Evolutionary conservation across 1,284 basidiomycete species (phyloP), one percentile per base, ranked within the genome.

Genomic region (Jaminaea rosea): DNA sequence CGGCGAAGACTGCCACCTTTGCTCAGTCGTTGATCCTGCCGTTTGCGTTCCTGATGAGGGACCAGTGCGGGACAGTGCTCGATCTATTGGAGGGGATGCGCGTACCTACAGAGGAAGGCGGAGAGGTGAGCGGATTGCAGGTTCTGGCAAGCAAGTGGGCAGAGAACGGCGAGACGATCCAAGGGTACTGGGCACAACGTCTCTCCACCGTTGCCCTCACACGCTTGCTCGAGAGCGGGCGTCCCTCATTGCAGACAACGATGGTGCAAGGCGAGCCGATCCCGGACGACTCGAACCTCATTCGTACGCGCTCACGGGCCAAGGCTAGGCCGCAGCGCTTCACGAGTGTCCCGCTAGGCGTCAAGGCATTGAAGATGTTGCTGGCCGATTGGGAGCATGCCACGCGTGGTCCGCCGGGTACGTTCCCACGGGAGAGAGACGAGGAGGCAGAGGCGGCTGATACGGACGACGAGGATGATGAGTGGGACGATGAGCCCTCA

Each of bases 191-290:
- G 90, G 50, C 63, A 9, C 53, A 58, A 31, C 17, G 2, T n/a
- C 10, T 3, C 44, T 79, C 87, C 73, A 84, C 83, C 21, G 78
- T 96, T 46, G 92, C 85, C 0, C 77, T 98, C 45, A 82, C 82
- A 44, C 83, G 87, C 59, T 78, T 98, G 36, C 86, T 90, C 64
- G 76, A 78, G 0, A 81, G 83, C 3, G 80, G 83, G 49, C 79
- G 85, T 15, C 78, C 82, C 8, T 82, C 80, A 53, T 67, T 96
- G 58, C 80, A 81, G 53, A 78, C 75, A 26, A 76, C 92, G 19
- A 74, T 79, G 27, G 93, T 97, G 34, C 88, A 89, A 68, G 93
- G 93, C n/a, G 91, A 96, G 71, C 81, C 94, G 53, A 84, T 97
- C 7, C 64, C 68, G 2, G 63, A 68, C 52, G 54, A 55, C 28